phyloP scores from a whole-genome alignment of 441 rosid genomes.

The Rhodomyrtus psidioides region DNA sequence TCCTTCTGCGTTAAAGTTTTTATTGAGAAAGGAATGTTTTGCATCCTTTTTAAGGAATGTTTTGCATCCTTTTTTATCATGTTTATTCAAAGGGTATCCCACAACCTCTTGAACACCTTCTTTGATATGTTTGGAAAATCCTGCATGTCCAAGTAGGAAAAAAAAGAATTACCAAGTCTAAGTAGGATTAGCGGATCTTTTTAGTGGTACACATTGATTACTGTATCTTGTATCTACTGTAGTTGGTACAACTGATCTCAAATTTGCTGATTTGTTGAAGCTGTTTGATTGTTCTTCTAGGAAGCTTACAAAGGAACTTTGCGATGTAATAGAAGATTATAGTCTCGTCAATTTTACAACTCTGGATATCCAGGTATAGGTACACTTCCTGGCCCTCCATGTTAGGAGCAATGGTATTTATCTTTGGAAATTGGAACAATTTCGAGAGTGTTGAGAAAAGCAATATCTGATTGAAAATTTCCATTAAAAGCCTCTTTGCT shows the following conservation, averaged over 20 bases:
- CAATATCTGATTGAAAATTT: background rate
- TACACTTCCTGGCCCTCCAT: background rate
- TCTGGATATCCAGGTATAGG: conserved; percentile 75
- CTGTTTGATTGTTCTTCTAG: conserved; percentile 8
- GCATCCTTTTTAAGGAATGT: no score
- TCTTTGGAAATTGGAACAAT: background rate
- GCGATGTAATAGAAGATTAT: conserved; percentile 65
- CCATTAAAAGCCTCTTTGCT: background rate
- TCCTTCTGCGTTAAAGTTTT: background rate
- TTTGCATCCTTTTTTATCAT: background rate
- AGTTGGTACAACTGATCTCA: background rate
- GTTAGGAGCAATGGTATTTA: background rate
- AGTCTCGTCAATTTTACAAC: conserved; percentile 79
- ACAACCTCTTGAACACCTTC: background rate
- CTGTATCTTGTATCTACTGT: background rate
- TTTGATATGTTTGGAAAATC: background rate
- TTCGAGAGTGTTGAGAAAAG: background rate
- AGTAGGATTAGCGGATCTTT: background rate
- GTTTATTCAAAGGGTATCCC: background rate
- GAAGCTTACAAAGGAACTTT: conserved; percentile 82
- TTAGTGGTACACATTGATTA: background rate
- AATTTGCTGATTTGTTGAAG: background rate
- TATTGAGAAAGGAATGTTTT: no score
- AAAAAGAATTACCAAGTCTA: background rate
- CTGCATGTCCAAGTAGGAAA: background rate